A percentile compares a stretch with the other conserved stretches of the same genome.
These are phyloP conservation scores for Marchantia polymorpha DNA, from an alignment of 225 moss, liverwort and hornwort genomes.

Conservation along the genomic window DNA sequence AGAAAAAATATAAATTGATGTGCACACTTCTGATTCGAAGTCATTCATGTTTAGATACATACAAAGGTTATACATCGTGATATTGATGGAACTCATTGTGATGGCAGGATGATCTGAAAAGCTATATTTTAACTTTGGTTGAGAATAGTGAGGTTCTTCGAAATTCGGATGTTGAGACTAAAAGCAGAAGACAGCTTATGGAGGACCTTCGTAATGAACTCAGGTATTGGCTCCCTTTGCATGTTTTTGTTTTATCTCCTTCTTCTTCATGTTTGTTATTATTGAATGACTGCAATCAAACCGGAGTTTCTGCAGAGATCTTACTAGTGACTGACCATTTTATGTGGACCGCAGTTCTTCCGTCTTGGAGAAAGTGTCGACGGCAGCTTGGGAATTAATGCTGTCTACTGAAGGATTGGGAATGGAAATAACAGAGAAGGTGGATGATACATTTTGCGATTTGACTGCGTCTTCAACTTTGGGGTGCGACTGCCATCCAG, in stretches of 20 bases:
- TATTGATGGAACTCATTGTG: not conserved
- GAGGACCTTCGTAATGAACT: conserved; percentile 79
- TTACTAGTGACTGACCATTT: not conserved
- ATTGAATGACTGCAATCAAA: too few relatives aligned
- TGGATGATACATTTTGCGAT: conserved; percentile 47
- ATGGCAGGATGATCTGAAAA: conserved; percentile 66
- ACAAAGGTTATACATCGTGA: too few relatives aligned
- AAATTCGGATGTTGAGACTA: conserved; percentile 64
- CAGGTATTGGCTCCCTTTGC: conserved; percentile 33
- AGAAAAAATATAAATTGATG: too few relatives aligned
- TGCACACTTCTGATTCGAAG: not conserved
- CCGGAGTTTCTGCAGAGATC: not conserved
- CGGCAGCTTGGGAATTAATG: conserved; percentile 70
- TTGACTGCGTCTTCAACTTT: conserved; percentile 16
- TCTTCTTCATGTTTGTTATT: too few relatives aligned
- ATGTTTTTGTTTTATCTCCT: not conserved
- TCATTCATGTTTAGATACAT: not conserved
- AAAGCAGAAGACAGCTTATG: conserved; percentile 70
- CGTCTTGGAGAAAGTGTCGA: conserved; percentile 67
- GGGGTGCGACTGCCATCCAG: conserved; percentile 30
- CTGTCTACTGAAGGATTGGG: conserved; percentile 61
- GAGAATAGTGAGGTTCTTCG: conserved; percentile 67
- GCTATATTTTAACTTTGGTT: conserved; percentile 61
- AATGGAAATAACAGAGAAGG: conserved; percentile 64
- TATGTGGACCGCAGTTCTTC: not conserved